Evolutionary conservation across 2,329 filamentous ascomycete species (phyloP).

Genomic region (Xylaria hypoxylon): DNA sequence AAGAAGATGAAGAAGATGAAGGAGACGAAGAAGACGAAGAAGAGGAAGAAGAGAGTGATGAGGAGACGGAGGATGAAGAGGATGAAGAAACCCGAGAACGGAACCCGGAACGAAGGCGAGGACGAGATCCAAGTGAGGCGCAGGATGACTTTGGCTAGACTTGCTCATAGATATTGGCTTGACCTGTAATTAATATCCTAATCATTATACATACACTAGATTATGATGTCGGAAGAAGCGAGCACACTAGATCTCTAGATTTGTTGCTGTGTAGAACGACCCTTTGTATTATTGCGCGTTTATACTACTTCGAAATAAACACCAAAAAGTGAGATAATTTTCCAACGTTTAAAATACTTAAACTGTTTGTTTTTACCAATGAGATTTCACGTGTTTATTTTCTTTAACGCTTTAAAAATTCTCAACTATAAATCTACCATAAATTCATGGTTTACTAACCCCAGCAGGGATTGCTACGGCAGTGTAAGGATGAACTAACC

Average conservation of each 20-base stretch:
- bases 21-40: constrained; percentile 7
- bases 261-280: not conserved
- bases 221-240: not conserved
- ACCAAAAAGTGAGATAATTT: too few relatives aligned
- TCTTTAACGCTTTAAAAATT: too few relatives aligned
- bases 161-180: constrained; percentile 1
- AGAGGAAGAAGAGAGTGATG: constrained; percentile 4
- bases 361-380: too few relatives aligned
- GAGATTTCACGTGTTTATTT: too few relatives aligned
- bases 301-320: not conserved
- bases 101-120: not conserved
- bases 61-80: constrained; percentile 1
- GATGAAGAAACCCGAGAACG: not conserved
- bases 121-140: constrained; percentile 21
- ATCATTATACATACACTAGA: constrained; percentile 17
- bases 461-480: too few relatives aligned
- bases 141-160: constrained; percentile 40
- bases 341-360: too few relatives aligned
- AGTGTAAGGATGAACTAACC: too few relatives aligned
- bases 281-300: not conserved
- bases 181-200: constrained; percentile 8
- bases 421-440: too few relatives aligned
- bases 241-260: not conserved
- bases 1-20: not conserved
- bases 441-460: too few relatives aligned